Base-by-base conservation (phyloP, 345 rosid species). In the Linum usitatissimum region DNA sequence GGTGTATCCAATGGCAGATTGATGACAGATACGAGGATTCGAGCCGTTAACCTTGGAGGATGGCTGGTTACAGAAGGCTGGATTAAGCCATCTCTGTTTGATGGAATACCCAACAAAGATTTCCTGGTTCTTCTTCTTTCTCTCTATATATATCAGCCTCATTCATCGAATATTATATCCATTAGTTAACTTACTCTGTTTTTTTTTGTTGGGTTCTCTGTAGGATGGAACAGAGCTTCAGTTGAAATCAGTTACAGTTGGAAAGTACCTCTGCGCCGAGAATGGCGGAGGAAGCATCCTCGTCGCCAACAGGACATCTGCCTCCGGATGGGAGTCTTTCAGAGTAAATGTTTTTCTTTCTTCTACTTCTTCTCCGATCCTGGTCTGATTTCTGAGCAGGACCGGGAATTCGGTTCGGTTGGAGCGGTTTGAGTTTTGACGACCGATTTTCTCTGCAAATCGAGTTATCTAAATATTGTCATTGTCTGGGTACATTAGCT, bases 21-120 rank as follows among this genome's bases (percentile, higher is more conserved):
- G 17, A 10, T 15, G 51, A 15, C 51, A 45, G 14, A 51, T 18
- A 63, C 59, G 40, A 53, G 55, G 60, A 36, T 79, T 17, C 75
- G 60, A 76, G 91, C 91, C 12, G 91, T 78, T 55, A 83, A 76
- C 69, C 87, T 85, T 12, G 87, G 88, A 61, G 91, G 91, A 8
- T 85, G 91, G 91, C 74, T 83, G 0, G 83, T 85, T 10, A 75
- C 84, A 0, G 91, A 83, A 83, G 86, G 86, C 31, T 83, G 88
- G 91, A 85, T 81, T 54, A 77, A 79, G 20, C 91, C 88, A 42
- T 75, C 86, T 62, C 88, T 85, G 23, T 85, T 85, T 15, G 76
- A 85, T 38, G 83, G 82, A 68, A 83, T 85, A 71, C 66, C 81
- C 65, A 79, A 83, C 77, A 79, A 73, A 62, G 83, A 85, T 66